phyloP scores from a whole-genome alignment of 2,329 filamentous ascomycete species.

The Monosporascus ibericus region DNA sequence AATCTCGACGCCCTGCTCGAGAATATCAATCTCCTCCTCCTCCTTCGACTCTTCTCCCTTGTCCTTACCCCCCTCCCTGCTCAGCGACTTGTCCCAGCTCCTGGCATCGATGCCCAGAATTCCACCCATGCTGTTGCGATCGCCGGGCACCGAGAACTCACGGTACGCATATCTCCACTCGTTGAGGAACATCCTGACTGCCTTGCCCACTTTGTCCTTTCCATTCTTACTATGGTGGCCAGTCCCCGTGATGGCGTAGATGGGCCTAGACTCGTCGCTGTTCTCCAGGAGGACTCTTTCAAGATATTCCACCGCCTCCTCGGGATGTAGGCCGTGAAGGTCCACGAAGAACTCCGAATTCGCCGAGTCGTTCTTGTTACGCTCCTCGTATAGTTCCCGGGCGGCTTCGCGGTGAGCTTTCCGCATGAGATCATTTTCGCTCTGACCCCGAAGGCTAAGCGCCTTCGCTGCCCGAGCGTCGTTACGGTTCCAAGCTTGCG shows the following conservation, averaged over 20 bases:
- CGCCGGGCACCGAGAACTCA: conserved; percentile 94
- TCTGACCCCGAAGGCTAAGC: conserved; percentile 86
- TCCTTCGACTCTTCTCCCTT: conserved; percentile 33
- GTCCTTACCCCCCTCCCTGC: conserved; percentile 37
- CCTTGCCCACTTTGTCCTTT: conserved; percentile 97
- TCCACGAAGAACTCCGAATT: conserved; percentile 84
- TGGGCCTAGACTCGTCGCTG: conserved; percentile 61
- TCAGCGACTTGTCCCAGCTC: conserved; percentile 59
- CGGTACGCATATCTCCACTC: conserved; percentile 95
- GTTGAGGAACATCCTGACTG: conserved; percentile 82
- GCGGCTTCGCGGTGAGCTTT: conserved; percentile 95
- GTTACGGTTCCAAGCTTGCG: conserved; percentile 97
- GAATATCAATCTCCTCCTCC: conserved; percentile 42
- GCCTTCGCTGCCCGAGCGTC: conserved; percentile 95
- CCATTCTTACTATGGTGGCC: conserved; percentile 98
- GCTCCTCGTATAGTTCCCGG: conserved; percentile 84
- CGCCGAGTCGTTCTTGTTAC: conserved; percentile 62
- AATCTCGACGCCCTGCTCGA: conserved; percentile 62
- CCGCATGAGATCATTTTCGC: conserved; percentile 94
- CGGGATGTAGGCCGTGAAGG: conserved; percentile 94
- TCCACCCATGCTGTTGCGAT: conserved; percentile 75
- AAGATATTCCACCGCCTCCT: conserved; percentile 92
- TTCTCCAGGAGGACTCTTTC: conserved; percentile 85
- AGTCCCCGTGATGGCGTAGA: conserved; percentile 95
- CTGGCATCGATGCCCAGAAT: conserved; percentile 62